These are phyloP conservation scores for Huntiella omanensis DNA, from an alignment of 2,329 filamentous ascomycete species.

Conservation along the genomic window DNA sequence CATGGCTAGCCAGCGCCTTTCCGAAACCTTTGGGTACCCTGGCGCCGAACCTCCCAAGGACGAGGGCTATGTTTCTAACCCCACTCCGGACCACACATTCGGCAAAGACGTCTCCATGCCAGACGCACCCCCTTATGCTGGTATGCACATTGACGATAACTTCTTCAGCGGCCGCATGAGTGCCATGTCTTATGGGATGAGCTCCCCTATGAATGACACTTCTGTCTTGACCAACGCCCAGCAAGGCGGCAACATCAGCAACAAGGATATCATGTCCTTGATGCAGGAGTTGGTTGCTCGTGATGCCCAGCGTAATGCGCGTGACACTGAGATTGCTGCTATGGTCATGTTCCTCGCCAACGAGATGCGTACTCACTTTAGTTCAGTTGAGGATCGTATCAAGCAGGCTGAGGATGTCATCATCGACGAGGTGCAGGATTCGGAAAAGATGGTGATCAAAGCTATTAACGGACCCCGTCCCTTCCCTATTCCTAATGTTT, in stretches of 20 bases:
- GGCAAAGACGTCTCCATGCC: conserved; percentile 27
- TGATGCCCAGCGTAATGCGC: conserved; percentile 86
- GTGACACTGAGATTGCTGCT: conserved; percentile 90
- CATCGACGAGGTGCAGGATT: conserved; percentile 72
- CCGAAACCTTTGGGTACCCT: conserved; percentile 27
- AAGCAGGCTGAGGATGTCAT: conserved; percentile 79
- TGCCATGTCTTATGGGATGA: conserved; percentile 82
- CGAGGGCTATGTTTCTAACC: conserved; percentile 80
- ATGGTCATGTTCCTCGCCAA: conserved; percentile 84
- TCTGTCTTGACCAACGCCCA: conserved; percentile 48
- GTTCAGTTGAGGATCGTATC: conserved; percentile 85
- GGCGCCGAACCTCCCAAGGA: conserved; percentile 25
- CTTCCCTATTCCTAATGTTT: conserved; percentile 28
- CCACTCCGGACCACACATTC: conserved; percentile 27
- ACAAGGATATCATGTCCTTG: conserved; percentile 85
- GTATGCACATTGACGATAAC: conserved; percentile 36
- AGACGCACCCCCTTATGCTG: conserved; percentile 18
- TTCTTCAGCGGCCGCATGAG: conserved; percentile 59
- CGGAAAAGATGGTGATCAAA: conserved; percentile 67
- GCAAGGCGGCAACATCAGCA: conserved; percentile 65
- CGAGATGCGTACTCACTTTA: conserved; percentile 93
- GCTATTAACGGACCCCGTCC: conserved; percentile 74
- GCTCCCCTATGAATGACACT: conserved; percentile 75
- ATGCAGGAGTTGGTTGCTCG: conserved; percentile 98
- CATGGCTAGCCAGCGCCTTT: conserved; percentile 31